Evolutionary conservation across 2,329 filamentous ascomycete species (phyloP).

Genomic region (Monosporascus sp.): DNA sequence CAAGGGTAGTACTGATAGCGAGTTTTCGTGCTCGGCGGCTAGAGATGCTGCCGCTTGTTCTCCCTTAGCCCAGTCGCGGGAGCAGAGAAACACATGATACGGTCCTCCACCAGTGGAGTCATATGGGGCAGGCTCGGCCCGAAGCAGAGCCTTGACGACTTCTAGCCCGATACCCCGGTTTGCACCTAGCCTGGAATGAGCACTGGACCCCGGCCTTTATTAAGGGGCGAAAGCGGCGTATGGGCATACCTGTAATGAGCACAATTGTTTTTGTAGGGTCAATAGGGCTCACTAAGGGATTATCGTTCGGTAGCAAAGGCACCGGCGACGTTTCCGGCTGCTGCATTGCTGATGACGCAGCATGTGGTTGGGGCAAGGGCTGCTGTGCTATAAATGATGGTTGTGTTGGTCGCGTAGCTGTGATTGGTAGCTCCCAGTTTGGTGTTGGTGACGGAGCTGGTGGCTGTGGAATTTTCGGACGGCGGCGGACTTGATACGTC

Average conservation of each 20-base stretch:
- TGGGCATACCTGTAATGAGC: constrained; percentile 9
- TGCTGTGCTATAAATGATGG: neutral
- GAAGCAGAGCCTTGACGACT: constrained; percentile 12
- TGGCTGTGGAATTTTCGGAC: neutral
- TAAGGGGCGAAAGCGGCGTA: neutral
- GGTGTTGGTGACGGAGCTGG: neutral
- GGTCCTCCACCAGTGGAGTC: constrained; percentile 5
- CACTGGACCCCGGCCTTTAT: too few species aligned
- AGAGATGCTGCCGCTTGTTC: constrained; percentile 1
- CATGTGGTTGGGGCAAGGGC: neutral
- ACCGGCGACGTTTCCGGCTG: neutral
- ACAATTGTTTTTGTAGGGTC: constrained; percentile 11
- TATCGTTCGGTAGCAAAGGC: neutral
- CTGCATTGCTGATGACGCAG: neutral
- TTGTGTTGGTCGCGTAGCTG: neutral
- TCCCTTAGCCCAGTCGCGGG: constrained; percentile 10
- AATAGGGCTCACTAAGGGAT: neutral
- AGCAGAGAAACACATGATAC: constrained; percentile 15
- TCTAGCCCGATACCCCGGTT: constrained; percentile 16
- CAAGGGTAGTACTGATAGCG: constrained; percentile 12
- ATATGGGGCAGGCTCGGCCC: neutral
- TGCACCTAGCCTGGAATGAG: constrained; percentile 5
- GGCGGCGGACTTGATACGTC: neutral
- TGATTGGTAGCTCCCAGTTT: neutral
- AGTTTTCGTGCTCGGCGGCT: constrained; percentile 6